Evolutionary conservation across 1,139 yeast genomes (phyloP).

Genomic region (Candida anutae): DNA sequence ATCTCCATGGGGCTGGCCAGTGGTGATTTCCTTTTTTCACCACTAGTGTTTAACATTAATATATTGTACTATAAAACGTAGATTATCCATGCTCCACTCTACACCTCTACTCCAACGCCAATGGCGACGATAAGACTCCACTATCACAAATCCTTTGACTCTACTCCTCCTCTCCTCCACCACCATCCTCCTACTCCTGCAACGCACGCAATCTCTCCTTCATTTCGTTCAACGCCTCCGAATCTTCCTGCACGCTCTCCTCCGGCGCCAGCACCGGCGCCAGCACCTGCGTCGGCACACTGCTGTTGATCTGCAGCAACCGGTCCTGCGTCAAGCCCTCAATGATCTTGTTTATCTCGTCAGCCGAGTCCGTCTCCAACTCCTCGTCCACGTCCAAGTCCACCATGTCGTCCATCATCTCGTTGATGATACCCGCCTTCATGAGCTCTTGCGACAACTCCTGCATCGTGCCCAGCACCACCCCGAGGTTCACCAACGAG

Average conservation of each 20-base stretch:
- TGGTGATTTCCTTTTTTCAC: no score
- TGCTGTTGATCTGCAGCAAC: conserved; percentile 33
- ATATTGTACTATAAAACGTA: no score
- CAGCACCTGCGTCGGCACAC: conserved; percentile 27
- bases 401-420: conserved; percentile 89
- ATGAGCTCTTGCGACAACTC: conserved; percentile 81
- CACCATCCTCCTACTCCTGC: no score
- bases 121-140: no score
- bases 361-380: conserved; percentile 62
- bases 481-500: conserved; percentile 69
- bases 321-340: conserved; percentile 38
- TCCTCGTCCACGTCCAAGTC: conserved; percentile 59
- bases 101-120: no score
- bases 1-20: conserved; percentile 3
- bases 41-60: no score
- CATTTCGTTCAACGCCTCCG: conserved; percentile 74
- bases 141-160: no score
- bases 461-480: conserved; percentile 75
- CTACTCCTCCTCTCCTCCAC: no score
- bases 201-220: conserved; percentile 80
- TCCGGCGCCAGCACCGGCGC: conserved; percentile 4
- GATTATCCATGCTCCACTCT: no score
- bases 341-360: conserved; percentile 50
- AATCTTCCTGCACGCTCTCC: conserved; percentile 47
- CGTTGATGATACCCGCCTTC: conserved; percentile 88